Evolutionary conservation across 2,329 filamentous ascomycete species (phyloP).

Genomic region (Alternaria brassicicola): DNA sequence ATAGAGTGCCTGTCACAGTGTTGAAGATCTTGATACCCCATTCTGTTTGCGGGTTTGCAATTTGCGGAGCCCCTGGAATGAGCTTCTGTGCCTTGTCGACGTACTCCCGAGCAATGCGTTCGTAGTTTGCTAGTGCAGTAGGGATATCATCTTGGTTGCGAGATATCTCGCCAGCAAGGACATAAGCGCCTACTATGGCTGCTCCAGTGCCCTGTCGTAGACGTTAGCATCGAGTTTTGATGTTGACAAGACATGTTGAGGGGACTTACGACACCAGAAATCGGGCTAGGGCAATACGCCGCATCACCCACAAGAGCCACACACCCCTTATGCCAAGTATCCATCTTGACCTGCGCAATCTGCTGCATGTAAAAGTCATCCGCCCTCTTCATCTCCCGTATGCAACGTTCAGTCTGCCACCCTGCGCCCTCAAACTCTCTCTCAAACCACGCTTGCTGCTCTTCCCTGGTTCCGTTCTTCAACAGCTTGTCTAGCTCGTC

Average conservation of each 20-base stretch:
- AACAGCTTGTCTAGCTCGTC: conserved; percentile 23
- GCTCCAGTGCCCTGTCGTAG: conserved; percentile 33
- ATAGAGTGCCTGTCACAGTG: conserved; percentile 20
- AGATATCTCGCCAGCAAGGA: conserved; percentile 48
- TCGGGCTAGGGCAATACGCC: conserved; percentile 46
- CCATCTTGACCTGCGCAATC: conserved; percentile 49
- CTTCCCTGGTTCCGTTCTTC: conserved; percentile 17
- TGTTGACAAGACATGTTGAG: too few species aligned
- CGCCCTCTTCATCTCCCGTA: conserved; percentile 49
- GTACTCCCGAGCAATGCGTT: conserved; percentile 26
- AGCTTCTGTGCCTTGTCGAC: conserved; percentile 33
- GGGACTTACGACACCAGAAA: conserved; percentile 33
- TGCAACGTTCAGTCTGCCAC: conserved; percentile 46
- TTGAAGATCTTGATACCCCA: conserved; percentile 32
- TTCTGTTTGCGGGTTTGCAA: conserved; percentile 33
- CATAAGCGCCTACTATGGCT: conserved; percentile 49
- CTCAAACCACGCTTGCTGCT: conserved; percentile 34
- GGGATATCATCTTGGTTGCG: conserved; percentile 26
- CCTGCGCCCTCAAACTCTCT: conserved; percentile 46
- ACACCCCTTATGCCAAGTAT: conserved; percentile 43
- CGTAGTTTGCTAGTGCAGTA: conserved; percentile 31
- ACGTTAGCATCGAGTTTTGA: conserved; percentile 5
- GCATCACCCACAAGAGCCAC: conserved; percentile 50
- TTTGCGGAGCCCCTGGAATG: conserved; percentile 31
- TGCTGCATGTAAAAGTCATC: conserved; percentile 56